Base-by-base conservation (phyloP, 345 rosid genomes). In the Rhodamnia argentea region DNA sequence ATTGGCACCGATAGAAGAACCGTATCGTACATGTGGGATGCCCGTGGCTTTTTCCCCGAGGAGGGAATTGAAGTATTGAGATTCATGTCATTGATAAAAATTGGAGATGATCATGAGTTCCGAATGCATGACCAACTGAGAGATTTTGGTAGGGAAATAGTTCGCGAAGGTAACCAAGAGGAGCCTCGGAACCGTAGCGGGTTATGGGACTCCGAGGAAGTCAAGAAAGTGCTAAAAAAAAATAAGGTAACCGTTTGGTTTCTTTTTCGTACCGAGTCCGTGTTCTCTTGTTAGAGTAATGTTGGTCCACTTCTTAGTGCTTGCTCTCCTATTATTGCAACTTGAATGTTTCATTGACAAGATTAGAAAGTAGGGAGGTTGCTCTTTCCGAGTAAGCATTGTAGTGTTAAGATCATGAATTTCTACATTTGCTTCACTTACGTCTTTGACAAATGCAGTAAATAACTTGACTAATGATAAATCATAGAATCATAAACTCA, bases 181-280 rank as follows among this genome's bases (percentile, higher is more conserved):
- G 0, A 0, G 4, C 59, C n/a, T 56, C 0, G 5, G 2, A 0
- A 22, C 2, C n/a, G 59, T 9, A 56, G 59, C n/a, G 22, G 59
- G 59, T 22, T 56, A 56, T 56, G 59, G 59, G 59, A 56, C 26
- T 18, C 26, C 4, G 0, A 56, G 59, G 59, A 56, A 56, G 59
- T 4, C n/a, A 0, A 7, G 2, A 22, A 4, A 56, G 2, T 56
- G 59, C 26, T 56, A 1, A 7, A 6, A 12, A 0, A 3, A 9
- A 22, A 22, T 1, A 1, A 22, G 59, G 59, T 56, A 22, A 22
- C 26, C 2, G 0, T 22, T n/a, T n/a, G n/a, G 22, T 56, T 2
- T 3, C 11, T 56, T 22, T 24, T 22, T 56, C 26, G 20, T 55
- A 22, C 10, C n/a, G n/a, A n/a, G n/a, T 55, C 10, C 26, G 7